These are phyloP conservation scores for Medicago ruthenica DNA, from an alignment of 306 rosid genomes.

Conservation along the genomic window DNA sequence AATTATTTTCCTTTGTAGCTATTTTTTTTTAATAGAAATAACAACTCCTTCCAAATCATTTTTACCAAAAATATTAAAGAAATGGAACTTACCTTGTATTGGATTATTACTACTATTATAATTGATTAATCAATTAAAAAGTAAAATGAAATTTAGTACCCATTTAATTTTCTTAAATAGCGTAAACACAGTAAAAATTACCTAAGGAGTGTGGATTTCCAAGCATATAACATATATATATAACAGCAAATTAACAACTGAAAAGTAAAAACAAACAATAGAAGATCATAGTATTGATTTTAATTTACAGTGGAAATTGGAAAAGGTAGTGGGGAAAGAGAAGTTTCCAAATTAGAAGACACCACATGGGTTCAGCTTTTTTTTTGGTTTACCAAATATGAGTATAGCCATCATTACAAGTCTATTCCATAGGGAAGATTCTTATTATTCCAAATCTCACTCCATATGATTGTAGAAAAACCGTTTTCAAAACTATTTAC, in stretches of 20 bases:
- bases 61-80: no score
- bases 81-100: no score
- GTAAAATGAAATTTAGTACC: neutral
- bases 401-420: conserved; percentile 55
- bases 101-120: no score
- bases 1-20: no score
- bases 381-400: conserved; percentile 56
- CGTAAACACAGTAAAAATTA: neutral
- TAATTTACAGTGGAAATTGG: neutral
- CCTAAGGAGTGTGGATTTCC: neutral
- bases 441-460: conserved; percentile 57
- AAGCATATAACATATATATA: no score
- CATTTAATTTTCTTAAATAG: neutral
- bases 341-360: conserved; percentile 43
- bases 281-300: neutral
- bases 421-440: conserved; percentile 58
- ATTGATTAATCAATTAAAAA: no score
- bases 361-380: conserved; percentile 65
- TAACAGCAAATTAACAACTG: no score
- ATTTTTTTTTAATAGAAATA: no score
- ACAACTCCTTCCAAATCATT: no score
- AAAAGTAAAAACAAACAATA: neutral
- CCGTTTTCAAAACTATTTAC: conserved; percentile 37
- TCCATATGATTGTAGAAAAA: conserved; percentile 53
- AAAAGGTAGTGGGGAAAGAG: neutral